These are phyloP conservation scores for Tetrahymena malaccensis DNA, from an alignment of 73 alveolate species.

Conservation along the genomic window DNA sequence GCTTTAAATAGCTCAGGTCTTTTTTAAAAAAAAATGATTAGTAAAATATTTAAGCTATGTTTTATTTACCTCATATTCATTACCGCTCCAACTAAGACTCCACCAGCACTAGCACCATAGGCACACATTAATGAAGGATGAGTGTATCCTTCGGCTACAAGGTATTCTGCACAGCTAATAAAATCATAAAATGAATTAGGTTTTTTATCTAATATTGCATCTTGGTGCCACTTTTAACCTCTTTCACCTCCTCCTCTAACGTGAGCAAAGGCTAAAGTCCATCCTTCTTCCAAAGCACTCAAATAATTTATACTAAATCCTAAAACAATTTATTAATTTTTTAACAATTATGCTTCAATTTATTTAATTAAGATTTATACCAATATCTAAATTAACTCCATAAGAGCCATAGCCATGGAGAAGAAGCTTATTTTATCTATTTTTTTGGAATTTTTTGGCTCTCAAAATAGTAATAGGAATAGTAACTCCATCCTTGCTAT, in stretches of 20 bases:
- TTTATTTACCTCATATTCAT: conserved; percentile 41
- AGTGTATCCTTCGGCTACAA: conserved; percentile 62
- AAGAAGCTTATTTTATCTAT: conserved; percentile 39
- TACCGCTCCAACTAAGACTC: conserved; percentile 63
- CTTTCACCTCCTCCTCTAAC: conserved; percentile 88
- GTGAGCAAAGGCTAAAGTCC: conserved; percentile 80
- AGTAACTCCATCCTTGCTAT: conserved; percentile 67
- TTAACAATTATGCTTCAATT: neutral
- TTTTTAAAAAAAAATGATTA: neutral
- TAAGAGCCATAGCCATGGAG: conserved; percentile 78
- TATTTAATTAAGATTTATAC: neutral
- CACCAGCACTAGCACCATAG: conserved; percentile 87
- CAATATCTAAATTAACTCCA: conserved; percentile 44
- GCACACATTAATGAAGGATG: conserved; percentile 77
- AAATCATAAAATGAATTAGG: conserved; percentile 55
- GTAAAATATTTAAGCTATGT: too few species aligned
- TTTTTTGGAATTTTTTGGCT: conserved; percentile 21
- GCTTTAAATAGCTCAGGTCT: conserved; percentile 76
- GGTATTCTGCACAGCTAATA: conserved; percentile 56
- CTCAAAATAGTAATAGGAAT: conserved; percentile 67
- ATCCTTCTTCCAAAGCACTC: conserved; percentile 75
- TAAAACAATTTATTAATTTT: neutral
- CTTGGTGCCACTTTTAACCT: conserved; percentile 79
- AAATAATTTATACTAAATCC: conserved; percentile 57
- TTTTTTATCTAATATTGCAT: conserved; percentile 61